A percentile compares a stretch with the other conserved stretches of the same genome.
These are phyloP conservation scores for Pholiota conissans DNA, from an alignment of 768 basidiomycete genomes.

Conservation along the genomic window DNA sequence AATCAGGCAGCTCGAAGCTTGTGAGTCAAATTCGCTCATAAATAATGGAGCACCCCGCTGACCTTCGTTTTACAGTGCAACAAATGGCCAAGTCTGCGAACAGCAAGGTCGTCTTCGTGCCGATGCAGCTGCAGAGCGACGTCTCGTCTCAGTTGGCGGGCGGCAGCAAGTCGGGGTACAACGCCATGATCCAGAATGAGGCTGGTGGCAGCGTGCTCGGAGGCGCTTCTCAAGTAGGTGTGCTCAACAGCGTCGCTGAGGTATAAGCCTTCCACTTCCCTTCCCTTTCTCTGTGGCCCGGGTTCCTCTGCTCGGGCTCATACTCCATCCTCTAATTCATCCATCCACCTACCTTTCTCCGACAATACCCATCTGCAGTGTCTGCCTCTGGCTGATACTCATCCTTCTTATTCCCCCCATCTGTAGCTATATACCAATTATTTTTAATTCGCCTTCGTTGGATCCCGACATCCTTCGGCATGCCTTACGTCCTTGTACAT, in stretches of 20 bases:
- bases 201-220: constrained; percentile 28
- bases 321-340: neutral
- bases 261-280: constrained; percentile 35
- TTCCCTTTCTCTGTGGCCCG: no score
- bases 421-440: neutral
- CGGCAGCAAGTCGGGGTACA: constrained; percentile 23
- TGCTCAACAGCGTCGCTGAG: constrained; percentile 52
- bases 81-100: constrained; percentile 89
- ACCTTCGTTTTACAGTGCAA: constrained; percentile 59
- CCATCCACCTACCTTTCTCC: neutral
- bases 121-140: constrained; percentile 86
- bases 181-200: constrained; percentile 34
- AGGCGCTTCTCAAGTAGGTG: constrained; percentile 45
- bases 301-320: no score
- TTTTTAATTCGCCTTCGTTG: neutral
- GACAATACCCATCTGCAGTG: neutral
- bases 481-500: neutral
- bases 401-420: neutral
- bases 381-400: neutral
- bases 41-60: neutral
- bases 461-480: neutral
- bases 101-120: constrained; percentile 93
- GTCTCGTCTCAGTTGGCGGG: constrained; percentile 49
- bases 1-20: constrained; percentile 92
- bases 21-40: constrained; percentile 32